Percentiles rank a stretch among this genome's conserved stretches.
Evolutionary conservation across 208 protist genomes (phyloP).

Genomic region (Crithidia mellificae): DNA sequence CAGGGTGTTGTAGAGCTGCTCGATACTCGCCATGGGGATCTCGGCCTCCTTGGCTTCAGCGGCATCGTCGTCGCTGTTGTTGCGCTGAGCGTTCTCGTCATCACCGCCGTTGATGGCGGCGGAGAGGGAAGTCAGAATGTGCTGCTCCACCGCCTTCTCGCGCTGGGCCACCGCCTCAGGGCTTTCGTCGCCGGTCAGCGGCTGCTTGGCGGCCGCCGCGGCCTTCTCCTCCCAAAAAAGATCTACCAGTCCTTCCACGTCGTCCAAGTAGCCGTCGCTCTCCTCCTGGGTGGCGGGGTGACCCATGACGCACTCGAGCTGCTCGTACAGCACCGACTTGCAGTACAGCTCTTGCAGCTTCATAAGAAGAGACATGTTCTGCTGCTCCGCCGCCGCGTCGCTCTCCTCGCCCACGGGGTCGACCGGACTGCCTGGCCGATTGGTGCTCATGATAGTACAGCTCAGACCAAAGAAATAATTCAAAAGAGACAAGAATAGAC

Average conservation of each 20-base stretch:
- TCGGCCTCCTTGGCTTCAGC: too few species aligned
- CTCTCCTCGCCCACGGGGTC: slow-evolving; percentile 6
- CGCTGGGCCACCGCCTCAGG: slow-evolving; percentile 10
- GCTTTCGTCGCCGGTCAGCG: slow-evolving; percentile 2
- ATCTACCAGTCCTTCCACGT: slow-evolving; percentile 73
- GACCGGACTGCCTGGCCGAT: not conserved
- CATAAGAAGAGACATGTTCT: slow-evolving; percentile 54
- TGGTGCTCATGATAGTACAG: not conserved
- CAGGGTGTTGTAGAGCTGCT: slow-evolving; percentile 62
- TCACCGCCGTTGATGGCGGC: slow-evolving; percentile 24
- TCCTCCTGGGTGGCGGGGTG: slow-evolving; percentile 56
- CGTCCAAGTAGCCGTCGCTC: slow-evolving; percentile 76
- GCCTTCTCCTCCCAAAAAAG: slow-evolving; percentile 45
- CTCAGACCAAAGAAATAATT: slow-evolving; percentile 9
- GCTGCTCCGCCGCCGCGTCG: slow-evolving; percentile 37
- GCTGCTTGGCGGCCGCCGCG: slow-evolving; percentile 16
- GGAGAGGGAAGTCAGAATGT: slow-evolving; percentile 26
- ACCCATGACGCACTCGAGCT: slow-evolving; percentile 79
- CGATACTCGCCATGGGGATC: slow-evolving; percentile 56
- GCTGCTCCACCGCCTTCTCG: slow-evolving; percentile 26
- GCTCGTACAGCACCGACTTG: slow-evolving; percentile 76
- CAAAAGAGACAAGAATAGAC: not conserved
- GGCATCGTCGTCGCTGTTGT: too few species aligned
- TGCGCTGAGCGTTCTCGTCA: slow-evolving; percentile 11
- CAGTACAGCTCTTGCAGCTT: slow-evolving; percentile 81